Conservation (phyloP, 805 yeast genomes). For the Alloascoidea hylecoeti region DNA sequence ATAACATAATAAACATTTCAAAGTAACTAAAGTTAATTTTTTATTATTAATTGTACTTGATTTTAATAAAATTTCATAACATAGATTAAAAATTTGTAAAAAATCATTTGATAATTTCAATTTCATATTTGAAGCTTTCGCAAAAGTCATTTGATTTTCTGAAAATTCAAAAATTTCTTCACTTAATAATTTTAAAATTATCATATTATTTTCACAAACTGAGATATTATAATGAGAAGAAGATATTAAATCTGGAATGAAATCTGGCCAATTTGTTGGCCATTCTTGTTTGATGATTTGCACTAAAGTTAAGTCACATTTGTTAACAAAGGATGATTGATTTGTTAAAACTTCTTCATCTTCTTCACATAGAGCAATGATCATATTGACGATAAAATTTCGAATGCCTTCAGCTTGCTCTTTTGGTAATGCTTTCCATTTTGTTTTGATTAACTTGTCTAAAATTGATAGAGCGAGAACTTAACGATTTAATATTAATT, state of each 20-base stretch:
- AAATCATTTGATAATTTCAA: slow-evolving; percentile 80
- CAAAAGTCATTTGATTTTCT: slow-evolving; percentile 95
- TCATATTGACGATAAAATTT: slow-evolving; percentile 88
- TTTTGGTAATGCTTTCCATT: slow-evolving; percentile 87
- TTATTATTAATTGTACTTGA: slow-evolving; percentile 75
- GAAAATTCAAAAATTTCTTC: slow-evolving; percentile 95
- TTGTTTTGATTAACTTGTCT: slow-evolving; percentile 78
- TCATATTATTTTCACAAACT: slow-evolving; percentile 97
- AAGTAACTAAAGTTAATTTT: slow-evolving; percentile 74
- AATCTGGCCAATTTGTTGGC: slow-evolving; percentile 98
- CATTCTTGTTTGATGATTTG: slow-evolving; percentile 95
- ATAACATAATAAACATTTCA: slow-evolving; percentile 70
- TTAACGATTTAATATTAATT: slow-evolving; percentile 3
- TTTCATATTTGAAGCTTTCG: slow-evolving; percentile 75
- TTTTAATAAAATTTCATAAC: slow-evolving; percentile 86
- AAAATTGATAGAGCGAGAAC: slow-evolving; percentile 75
- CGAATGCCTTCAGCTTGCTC: slow-evolving; percentile 77
- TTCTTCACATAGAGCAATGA: slow-evolving; percentile 79
- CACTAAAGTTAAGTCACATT: slow-evolving; percentile 87
- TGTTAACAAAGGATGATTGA: slow-evolving; percentile 76
- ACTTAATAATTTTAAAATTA: slow-evolving; percentile 70
- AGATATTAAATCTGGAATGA: slow-evolving; percentile 82
- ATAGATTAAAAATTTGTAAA: slow-evolving; percentile 82
- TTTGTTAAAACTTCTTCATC: slow-evolving; percentile 51
- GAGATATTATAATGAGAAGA: slow-evolving; percentile 76